A percentile compares a stretch with the other conserved stretches of the same genome.
phyloP scores from a whole-genome alignment of 306 rosid species.

The Amphicarpaea edgeworthii region DNA sequence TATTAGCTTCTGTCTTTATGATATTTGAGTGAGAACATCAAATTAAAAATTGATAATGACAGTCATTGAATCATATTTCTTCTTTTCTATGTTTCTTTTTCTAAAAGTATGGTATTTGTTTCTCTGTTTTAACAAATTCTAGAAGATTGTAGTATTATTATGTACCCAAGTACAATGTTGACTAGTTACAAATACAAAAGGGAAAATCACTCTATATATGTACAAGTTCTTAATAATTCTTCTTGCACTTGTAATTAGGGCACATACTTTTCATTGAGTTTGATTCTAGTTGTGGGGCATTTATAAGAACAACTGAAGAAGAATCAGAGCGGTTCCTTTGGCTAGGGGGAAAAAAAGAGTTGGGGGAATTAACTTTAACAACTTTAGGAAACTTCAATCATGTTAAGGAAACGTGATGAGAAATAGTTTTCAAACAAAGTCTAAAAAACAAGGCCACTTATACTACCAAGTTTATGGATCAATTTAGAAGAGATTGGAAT shows the following conservation, averaged over 20 bases:
- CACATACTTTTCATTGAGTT: not conserved
- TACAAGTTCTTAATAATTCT: not conserved
- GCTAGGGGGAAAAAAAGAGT: not conserved
- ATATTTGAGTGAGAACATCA: not conserved
- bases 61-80: slow-evolving; percentile 28
- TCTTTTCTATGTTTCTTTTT: slow-evolving; percentile 13
- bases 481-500: not conserved
- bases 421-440: slow-evolving; percentile 6
- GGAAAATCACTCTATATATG: not conserved
- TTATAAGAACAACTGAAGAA: not conserved
- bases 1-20: slow-evolving; percentile 12
- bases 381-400: not conserved
- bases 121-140: slow-evolving; percentile 18
- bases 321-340: not conserved
- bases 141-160: not conserved
- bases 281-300: not conserved
- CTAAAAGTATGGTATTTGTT: not conserved
- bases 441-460: not conserved
- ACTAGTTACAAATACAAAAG: not conserved
- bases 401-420: not conserved
- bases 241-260: not conserved
- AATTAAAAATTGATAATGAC: slow-evolving; percentile 31
- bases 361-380: not conserved
- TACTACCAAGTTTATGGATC: not conserved
- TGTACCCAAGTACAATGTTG: not conserved